Conservation (phyloP, 2,329 filamentous ascomycete genomes). For the Paraconiothyrium sp. region DNA sequence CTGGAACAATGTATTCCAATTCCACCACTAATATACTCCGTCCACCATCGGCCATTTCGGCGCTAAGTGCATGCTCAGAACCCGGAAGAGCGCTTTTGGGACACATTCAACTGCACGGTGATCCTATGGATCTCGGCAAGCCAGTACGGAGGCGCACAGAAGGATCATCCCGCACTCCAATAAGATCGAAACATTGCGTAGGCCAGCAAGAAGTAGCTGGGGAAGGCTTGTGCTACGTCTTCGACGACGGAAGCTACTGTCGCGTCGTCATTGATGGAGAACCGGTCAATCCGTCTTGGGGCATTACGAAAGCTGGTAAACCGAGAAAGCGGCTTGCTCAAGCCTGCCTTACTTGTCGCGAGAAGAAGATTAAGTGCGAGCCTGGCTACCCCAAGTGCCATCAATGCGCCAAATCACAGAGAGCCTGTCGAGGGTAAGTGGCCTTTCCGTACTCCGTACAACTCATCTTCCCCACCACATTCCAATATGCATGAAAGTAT, state of each 20-base stretch:
- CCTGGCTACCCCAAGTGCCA: constrained; percentile 87
- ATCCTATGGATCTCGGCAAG: constrained; percentile 40
- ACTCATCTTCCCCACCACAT: constrained; percentile 21
- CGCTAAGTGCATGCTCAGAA: constrained; percentile 34
- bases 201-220: constrained; percentile 70
- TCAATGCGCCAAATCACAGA: constrained; percentile 91
- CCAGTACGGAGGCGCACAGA: constrained; percentile 46
- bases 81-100: constrained; percentile 23
- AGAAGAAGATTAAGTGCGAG: constrained; percentile 98
- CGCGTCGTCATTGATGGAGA: constrained; percentile 87
- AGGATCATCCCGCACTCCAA: constrained; percentile 43
- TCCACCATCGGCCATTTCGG: constrained; percentile 35
- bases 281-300: constrained; percentile 89
- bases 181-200: constrained; percentile 46
- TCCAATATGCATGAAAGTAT: constrained; percentile 36
- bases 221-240: constrained; percentile 84
- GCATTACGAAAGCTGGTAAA: constrained; percentile 92
- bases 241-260: constrained; percentile 84
- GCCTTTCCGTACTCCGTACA: constrained; percentile 26
- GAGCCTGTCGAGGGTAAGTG: constrained; percentile 75
- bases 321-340: constrained; percentile 90
- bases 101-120: constrained; percentile 35
- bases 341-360: constrained; percentile 90
- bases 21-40: constrained; percentile 30
- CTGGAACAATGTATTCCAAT: constrained; percentile 35